Evolutionary conservation across 2,329 filamentous ascomycete genomes (phyloP), one percentile per base, ranked within the genome.

Genomic region (Penicillium expansum): DNA sequence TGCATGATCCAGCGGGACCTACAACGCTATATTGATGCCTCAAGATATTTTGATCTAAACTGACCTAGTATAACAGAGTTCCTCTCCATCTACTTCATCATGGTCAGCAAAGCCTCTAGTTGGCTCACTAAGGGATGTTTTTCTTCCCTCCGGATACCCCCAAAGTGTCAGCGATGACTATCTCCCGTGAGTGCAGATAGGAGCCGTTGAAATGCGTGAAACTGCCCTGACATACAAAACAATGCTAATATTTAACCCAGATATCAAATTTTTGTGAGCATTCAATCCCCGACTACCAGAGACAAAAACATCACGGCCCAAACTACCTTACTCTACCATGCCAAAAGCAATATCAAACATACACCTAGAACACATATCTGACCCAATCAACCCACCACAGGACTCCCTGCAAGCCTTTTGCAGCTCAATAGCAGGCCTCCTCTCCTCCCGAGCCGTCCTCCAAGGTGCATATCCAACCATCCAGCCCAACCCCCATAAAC

Each of bases 121-220:
- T 69, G 63, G 74, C 74, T 64, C 71, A 62, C 60, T 84, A 2
- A 71, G 92, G 41, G 86, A 91, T 63, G 83, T 92, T 29, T 96
- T 96, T 70, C 81, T 96, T 1, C 92, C 92, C 0, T 86, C 89
- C 1, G 92, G 92, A n/a, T 97, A 88, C 73, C 92, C 92, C 0
- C 84, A 92, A 63, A 94, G 88, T 48, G 92, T 97, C 30, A 93
- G 89, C 1, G 79, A 84, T 14, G 92, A 97, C 74, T 97, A 97
- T 74, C 79, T 91, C 5, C 81, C 87, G 77, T 95, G 56, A 62
- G 67, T 65, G n/a, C 32, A 37, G 30, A 43, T 35, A 58, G 8
- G 3, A 41, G 6, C 4, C 18, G 18, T 43, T 24, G 18, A 33
- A 22, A 43, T 24, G 4, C 18, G 11, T 32, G 9, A 35, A 24